phyloP scores from a whole-genome alignment of 192 early-diverging fungal species.

The Borealophlyctis nickersoniae region DNA sequence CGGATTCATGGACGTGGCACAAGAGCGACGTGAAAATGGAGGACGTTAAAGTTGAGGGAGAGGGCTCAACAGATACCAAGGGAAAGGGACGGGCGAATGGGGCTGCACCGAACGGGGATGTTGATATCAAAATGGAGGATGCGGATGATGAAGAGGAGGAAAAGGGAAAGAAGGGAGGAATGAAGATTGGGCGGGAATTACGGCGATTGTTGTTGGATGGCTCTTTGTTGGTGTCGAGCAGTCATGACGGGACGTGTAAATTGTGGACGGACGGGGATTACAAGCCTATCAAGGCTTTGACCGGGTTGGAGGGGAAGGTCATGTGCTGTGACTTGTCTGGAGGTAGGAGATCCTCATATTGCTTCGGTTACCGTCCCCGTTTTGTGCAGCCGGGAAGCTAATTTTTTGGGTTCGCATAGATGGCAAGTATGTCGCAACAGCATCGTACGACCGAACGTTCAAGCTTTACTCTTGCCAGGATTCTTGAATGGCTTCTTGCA shows the following conservation, averaged over 20 bases:
- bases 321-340: slow-evolving; percentile 79
- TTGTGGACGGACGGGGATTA: slow-evolving; percentile 93
- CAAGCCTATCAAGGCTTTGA: slow-evolving; percentile 81
- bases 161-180: slow-evolving; percentile 3
- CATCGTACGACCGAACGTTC: slow-evolving; percentile 91
- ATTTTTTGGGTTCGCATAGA: slow-evolving; percentile 38
- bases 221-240: slow-evolving; percentile 72
- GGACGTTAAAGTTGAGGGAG: slow-evolving; percentile 8
- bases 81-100: not conserved
- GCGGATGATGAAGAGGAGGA: slow-evolving; percentile 16
- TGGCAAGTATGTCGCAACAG: slow-evolving; percentile 79
- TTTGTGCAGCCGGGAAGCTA: not conserved
- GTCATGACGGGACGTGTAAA: slow-evolving; percentile 90
- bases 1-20: not conserved
- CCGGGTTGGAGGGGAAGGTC: slow-evolving; percentile 87
- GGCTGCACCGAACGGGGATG: slow-evolving; percentile 1
- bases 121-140: slow-evolving; percentile 38
- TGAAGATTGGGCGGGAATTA: slow-evolving; percentile 22
- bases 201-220: slow-evolving; percentile 55
- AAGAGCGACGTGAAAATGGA: slow-evolving; percentile 28
- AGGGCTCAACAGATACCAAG: not conserved
- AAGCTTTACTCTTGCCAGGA: slow-evolving; percentile 65
- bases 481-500: no score
- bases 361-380: not conserved
- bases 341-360: slow-evolving; percentile 28